Conservation (phyloP, 1,284 basidiomycete species). For the Xerocomus amazonicus region DNA sequence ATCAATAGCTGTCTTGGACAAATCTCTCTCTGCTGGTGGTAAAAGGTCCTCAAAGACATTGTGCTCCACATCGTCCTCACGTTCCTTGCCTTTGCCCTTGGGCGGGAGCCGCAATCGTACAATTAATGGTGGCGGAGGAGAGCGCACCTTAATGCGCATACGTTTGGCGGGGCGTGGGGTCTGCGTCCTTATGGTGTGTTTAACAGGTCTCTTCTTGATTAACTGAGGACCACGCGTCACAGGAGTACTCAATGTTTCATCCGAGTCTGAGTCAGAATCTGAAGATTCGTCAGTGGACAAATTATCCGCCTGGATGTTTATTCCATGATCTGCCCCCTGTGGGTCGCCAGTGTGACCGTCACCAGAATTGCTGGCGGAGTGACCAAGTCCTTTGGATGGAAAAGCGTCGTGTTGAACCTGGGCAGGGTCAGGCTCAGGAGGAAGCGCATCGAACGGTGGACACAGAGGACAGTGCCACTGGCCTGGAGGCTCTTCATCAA, state of each 20-base stretch:
- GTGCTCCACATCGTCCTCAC: slow-evolving; percentile 52
- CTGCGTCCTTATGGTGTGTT: slow-evolving; percentile 22
- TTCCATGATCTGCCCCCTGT: slow-evolving; percentile 10
- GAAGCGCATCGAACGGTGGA: slow-evolving; percentile 33
- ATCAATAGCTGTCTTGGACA: slow-evolving; percentile 63
- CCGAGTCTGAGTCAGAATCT: slow-evolving; percentile 35
- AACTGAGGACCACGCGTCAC: slow-evolving; percentile 11
- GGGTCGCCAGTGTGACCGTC: slow-evolving; percentile 4
- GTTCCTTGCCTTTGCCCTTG: slow-evolving; percentile 57
- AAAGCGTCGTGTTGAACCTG: slow-evolving; percentile 9
- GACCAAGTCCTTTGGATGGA: slow-evolving; percentile 2
- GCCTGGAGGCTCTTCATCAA: slow-evolving; percentile 69
- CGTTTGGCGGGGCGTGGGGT: slow-evolving; percentile 37
- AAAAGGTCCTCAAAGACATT: slow-evolving; percentile 86
- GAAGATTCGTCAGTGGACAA: slow-evolving; percentile 28
- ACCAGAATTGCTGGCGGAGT: slow-evolving; percentile 6
- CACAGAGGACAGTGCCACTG: slow-evolving; percentile 74
- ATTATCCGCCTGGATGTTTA: slow-evolving; percentile 22
- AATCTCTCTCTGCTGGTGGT: slow-evolving; percentile 69
- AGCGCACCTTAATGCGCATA: slow-evolving; percentile 37
- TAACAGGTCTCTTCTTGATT: slow-evolving; percentile 31
- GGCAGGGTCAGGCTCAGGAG: slow-evolving; percentile 17
- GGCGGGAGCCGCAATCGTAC: slow-evolving; percentile 55
- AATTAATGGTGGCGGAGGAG: slow-evolving; percentile 36
- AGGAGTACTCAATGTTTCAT: slow-evolving; percentile 16